phyloP scores from a whole-genome alignment of 2,329 filamentous ascomycete species.

The Hymenoscyphus infarciens region DNA sequence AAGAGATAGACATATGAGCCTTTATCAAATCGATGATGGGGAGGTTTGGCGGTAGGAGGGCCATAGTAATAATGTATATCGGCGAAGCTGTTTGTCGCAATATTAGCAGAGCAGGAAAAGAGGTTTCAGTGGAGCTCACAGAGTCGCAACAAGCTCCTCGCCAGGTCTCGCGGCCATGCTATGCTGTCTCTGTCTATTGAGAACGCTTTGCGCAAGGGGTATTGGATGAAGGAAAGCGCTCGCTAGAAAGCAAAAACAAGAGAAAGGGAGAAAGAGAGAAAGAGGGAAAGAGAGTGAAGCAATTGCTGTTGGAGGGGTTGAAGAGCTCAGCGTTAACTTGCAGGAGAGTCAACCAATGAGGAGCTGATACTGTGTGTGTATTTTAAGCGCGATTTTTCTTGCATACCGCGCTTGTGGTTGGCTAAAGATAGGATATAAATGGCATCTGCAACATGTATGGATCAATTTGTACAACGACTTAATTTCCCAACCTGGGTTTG shows the following conservation, averaged over 20 bases:
- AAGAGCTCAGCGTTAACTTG: slow-evolving; percentile 18
- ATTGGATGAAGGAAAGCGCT: slow-evolving; percentile 1
- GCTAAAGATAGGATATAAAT: background rate
- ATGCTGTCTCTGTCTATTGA: slow-evolving; percentile 33
- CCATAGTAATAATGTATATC: slow-evolving; percentile 79
- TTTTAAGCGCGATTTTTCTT: slow-evolving; percentile 25
- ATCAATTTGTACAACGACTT: slow-evolving; percentile 8
- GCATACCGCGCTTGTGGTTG: slow-evolving; percentile 6
- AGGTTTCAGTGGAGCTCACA: slow-evolving; percentile 42
- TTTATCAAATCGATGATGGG: slow-evolving; percentile 78
- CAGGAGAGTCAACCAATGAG: slow-evolving; percentile 9
- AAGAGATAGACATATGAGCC: slow-evolving; percentile 78
- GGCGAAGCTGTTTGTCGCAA: slow-evolving; percentile 55
- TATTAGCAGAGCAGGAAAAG: background rate
- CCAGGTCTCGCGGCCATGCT: slow-evolving; percentile 46
- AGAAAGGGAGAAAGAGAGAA: slow-evolving; percentile 1
- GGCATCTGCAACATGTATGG: background rate
- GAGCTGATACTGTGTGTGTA: slow-evolving; percentile 13
- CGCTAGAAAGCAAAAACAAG: background rate
- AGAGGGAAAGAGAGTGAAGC: background rate
- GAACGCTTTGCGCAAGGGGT: background rate
- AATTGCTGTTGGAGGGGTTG: slow-evolving; percentile 1
- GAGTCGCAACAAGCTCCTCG: slow-evolving; percentile 49
- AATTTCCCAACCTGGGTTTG: too few relatives aligned
- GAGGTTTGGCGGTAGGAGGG: slow-evolving; percentile 61